These are phyloP conservation scores for Calvatia gigantea DNA, from an alignment of 768 basidiomycete species.

Conservation along the genomic window DNA sequence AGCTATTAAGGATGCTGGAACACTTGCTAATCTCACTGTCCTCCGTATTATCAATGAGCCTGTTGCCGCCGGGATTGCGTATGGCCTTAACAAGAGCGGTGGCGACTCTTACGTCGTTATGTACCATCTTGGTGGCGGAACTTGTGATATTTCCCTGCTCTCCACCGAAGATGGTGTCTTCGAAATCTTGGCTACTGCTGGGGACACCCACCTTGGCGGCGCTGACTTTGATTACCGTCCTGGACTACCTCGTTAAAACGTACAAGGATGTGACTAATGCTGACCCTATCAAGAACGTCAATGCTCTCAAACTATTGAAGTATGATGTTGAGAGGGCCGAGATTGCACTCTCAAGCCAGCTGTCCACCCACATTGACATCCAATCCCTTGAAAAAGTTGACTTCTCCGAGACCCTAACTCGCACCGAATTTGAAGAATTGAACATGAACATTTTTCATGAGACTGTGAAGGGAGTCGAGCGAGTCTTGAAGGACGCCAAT, in stretches of 20 bases:
- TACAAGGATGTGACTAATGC: conserved; percentile 93
- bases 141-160: conserved; percentile 96
- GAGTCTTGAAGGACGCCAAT: conserved; percentile 95
- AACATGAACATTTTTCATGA: conserved; percentile 99
- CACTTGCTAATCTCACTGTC: conserved; percentile 90
- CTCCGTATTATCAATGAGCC: conserved; percentile 99
- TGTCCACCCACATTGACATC: conserved; percentile 89
- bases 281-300: conserved; percentile 74
- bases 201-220: conserved; percentile 93
- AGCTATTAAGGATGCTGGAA: conserved; percentile 97
- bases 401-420: conserved; percentile 94
- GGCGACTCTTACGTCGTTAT: conserved; percentile 96
- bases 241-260: conserved; percentile 82
- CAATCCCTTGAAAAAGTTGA: conserved; percentile 96
- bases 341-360: conserved; percentile 86
- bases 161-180: conserved; percentile 93
- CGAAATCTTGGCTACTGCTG: conserved; percentile 86
- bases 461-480: conserved; percentile 99
- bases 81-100: conserved; percentile 95
- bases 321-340: conserved; percentile 93
- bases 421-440: conserved; percentile 98
- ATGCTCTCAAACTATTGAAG: conserved; percentile 88
- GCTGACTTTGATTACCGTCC: conserved; percentile 96
- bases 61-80: conserved; percentile 95
- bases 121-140: conserved; percentile 98